These are phyloP conservation scores for Coemansia sp. DNA, from an alignment of 192 early-diverging fungal genomes.

Conservation along the genomic window DNA sequence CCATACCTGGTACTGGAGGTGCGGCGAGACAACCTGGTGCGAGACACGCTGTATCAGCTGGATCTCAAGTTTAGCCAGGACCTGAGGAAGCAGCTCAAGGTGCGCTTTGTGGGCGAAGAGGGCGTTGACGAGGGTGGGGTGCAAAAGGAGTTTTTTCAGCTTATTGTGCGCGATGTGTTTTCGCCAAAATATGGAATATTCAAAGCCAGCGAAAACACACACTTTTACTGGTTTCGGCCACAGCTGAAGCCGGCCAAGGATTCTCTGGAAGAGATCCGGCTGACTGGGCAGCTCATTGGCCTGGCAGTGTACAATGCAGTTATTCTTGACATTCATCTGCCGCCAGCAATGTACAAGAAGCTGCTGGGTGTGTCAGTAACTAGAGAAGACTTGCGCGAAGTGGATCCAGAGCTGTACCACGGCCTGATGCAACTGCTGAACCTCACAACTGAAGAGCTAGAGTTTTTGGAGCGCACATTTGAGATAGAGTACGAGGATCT, in stretches of 20 bases:
- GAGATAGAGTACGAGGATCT: constrained; percentile 70
- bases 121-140: constrained; percentile 93
- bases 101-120: constrained; percentile 90
- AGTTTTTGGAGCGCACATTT: constrained; percentile 78
- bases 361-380: constrained; percentile 64
- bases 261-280: constrained; percentile 73
- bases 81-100: constrained; percentile 83
- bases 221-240: constrained; percentile 81
- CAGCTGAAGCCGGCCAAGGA: constrained; percentile 53
- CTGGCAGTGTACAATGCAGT: constrained; percentile 90
- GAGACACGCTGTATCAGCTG: constrained; percentile 71
- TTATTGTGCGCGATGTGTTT: constrained; percentile 85
- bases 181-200: constrained; percentile 83
- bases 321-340: constrained; percentile 90
- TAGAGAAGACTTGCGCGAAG: constrained; percentile 70
- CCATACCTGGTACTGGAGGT: constrained; percentile 74
- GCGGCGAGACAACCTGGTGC: constrained; percentile 66
- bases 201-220: constrained; percentile 74
- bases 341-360: constrained; percentile 83
- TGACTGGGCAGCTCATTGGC: constrained; percentile 85
- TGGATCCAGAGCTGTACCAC: constrained; percentile 74
- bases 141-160: constrained; percentile 91
- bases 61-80: constrained; percentile 78
- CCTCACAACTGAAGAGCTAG: constrained; percentile 65
- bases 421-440: constrained; percentile 72